Evolutionary conservation across 305 asterid genomes (phyloP).

Genomic region (Rubia peregrina): DNA sequence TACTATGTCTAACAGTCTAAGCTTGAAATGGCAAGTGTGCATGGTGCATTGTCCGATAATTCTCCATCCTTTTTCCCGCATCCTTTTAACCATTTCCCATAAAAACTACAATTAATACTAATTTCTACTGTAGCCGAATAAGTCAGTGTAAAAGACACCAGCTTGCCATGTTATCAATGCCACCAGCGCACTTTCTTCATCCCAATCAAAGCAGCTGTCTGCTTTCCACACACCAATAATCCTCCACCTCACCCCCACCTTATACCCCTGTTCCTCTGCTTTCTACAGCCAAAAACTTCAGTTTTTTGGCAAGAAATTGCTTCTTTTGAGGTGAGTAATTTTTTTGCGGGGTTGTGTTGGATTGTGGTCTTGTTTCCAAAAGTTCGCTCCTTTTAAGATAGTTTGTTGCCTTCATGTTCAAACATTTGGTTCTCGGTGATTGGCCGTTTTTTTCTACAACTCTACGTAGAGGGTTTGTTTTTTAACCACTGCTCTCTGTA

Average conservation of each 20-base stretch:
- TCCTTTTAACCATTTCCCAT: background rate
- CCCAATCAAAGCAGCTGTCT: slow-evolving; percentile 10
- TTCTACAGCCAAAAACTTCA: background rate
- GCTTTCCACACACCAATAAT: background rate
- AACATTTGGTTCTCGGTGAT: background rate
- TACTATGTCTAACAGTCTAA: background rate
- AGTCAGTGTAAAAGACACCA: background rate
- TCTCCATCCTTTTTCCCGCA: background rate
- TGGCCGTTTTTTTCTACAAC: background rate
- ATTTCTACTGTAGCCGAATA: background rate
- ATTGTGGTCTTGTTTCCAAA: background rate
- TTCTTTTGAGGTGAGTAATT: background rate
- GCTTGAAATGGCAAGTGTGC: background rate
- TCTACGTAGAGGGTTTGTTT: background rate
- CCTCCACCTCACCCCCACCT: slow-evolving; percentile 6
- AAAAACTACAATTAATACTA: background rate
- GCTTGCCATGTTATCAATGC: slow-evolving; percentile 4
- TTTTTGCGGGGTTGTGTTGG: background rate
- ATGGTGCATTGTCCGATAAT: background rate
- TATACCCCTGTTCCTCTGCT: background rate
- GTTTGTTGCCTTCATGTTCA: background rate
- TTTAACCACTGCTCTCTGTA: background rate
- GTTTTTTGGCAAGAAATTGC: background rate
- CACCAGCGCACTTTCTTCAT: slow-evolving; percentile 7
- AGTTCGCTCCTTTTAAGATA: no score